Evolutionary conservation across 1,139 yeast species (phyloP).

Genomic region (Komagataea norvegica): DNA sequence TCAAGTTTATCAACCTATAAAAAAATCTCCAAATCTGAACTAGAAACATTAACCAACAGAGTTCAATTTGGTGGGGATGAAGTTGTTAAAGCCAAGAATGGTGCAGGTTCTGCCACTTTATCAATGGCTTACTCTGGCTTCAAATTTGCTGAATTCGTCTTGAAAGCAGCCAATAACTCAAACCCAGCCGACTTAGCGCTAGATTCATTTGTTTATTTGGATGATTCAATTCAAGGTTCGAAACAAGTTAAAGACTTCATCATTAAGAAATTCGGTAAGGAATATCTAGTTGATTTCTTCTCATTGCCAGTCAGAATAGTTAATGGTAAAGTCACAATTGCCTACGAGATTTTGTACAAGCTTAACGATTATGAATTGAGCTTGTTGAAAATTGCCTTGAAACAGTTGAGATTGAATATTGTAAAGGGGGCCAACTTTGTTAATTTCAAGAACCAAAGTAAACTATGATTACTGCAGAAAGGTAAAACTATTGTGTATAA

Average conservation of each 20-base stretch:
- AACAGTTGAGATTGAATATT: constrained; percentile 52
- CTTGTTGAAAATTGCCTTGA: constrained; percentile 47
- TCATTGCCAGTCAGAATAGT: constrained; percentile 56
- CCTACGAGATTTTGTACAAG: constrained; percentile 40
- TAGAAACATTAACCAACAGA: constrained; percentile 47
- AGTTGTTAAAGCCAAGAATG: constrained; percentile 71
- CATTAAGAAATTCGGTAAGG: constrained; percentile 18
- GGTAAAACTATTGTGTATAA: not conserved
- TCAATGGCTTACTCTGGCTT: constrained; percentile 78
- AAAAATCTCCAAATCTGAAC: constrained; percentile 32
- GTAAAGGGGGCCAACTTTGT: constrained; percentile 60
- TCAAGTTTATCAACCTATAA: constrained; percentile 22
- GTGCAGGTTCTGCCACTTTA: constrained; percentile 73
- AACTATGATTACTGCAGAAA: constrained; percentile 13
- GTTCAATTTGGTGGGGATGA: constrained; percentile 80
- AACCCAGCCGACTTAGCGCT: constrained; percentile 15
- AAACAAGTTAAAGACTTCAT: constrained; percentile 35
- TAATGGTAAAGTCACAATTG: constrained; percentile 46
- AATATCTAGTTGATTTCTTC: constrained; percentile 43
- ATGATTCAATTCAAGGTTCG: constrained; percentile 48
- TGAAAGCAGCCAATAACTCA: constrained; percentile 39
- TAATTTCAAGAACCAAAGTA: constrained; percentile 25
- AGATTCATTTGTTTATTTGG: constrained; percentile 54
- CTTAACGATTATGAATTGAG: constrained; percentile 41
- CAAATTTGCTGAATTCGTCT: constrained; percentile 52